These are phyloP conservation scores for Tulasnella sp. DNA, from an alignment of 768 basidiomycete species.

Conservation along the genomic window DNA sequence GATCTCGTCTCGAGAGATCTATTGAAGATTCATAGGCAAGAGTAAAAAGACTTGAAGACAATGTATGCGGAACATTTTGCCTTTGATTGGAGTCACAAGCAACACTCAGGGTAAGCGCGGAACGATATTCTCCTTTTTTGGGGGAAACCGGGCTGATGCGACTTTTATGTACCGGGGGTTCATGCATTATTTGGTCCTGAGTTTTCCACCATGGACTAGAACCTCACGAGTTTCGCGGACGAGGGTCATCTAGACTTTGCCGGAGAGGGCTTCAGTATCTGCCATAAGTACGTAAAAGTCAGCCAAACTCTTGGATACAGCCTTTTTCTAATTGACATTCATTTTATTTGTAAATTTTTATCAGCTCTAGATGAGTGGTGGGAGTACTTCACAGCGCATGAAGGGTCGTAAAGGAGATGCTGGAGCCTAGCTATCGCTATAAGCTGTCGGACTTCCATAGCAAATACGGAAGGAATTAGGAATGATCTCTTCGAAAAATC, in stretches of 20 bases:
- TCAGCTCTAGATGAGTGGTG: constrained; percentile 26
- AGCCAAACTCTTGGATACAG: too few relatives aligned
- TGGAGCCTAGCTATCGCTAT: neutral
- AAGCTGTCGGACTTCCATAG: neutral
- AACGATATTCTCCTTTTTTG: neutral
- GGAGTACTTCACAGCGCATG: constrained; percentile 30
- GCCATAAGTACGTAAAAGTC: constrained; percentile 29
- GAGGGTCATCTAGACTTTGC: constrained; percentile 29
- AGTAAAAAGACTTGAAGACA: constrained; percentile 7
- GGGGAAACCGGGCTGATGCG: neutral
- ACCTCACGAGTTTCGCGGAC: constrained; percentile 27
- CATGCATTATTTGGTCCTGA: constrained; percentile 34
- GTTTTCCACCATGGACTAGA: constrained; percentile 27
- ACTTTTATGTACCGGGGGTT: constrained; percentile 25
- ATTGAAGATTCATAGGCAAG: constrained; percentile 24
- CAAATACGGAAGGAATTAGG: neutral
- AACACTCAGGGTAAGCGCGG: constrained; percentile 28
- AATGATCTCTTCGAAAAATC: neutral
- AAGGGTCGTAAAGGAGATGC: neutral
- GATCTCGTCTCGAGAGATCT: constrained; percentile 26
- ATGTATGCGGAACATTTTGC: constrained; percentile 20
- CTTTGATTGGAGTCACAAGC: constrained; percentile 30
- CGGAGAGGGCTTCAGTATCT: constrained; percentile 31
- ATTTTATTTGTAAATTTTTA: neutral
- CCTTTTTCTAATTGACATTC: neutral